phyloP scores from a whole-genome alignment of 768 basidiomycete genomes.

The Termitomyces heimii region DNA sequence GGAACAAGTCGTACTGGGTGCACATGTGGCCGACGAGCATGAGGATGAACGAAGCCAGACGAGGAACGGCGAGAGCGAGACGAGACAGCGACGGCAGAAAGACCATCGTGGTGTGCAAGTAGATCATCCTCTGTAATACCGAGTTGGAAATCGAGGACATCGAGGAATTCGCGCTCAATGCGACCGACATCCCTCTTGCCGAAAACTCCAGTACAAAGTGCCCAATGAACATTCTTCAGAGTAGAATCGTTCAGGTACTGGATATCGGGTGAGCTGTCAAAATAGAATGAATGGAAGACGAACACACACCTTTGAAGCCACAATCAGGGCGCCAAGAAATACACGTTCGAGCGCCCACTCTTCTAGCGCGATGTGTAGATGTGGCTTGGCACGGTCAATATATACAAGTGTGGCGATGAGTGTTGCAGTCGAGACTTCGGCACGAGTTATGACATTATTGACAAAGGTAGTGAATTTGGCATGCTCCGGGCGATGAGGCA shows the following conservation, averaged over 20 bases:
- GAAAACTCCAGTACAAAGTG: conserved; percentile 77
- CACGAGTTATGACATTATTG: conserved; percentile 60
- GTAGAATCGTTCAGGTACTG: conserved; percentile 87
- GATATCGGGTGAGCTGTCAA: conserved; percentile 6
- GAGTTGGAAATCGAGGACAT: conserved; percentile 74
- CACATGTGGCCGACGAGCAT: conserved; percentile 2
- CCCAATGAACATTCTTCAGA: conserved; percentile 89
- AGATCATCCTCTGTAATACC: conserved; percentile 59
- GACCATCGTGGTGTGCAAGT: conserved; percentile 42
- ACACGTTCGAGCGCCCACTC: conserved; percentile 89
- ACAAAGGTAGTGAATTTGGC: conserved; percentile 61
- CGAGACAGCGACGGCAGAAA: conserved; percentile 20
- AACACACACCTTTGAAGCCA: conserved; percentile 69
- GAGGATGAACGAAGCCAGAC: conserved; percentile 14
- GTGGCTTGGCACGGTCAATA: conserved; percentile 70
- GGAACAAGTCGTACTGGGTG: conserved; percentile 23
- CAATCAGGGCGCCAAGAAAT: conserved; percentile 85
- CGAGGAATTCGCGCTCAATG: conserved; percentile 78
- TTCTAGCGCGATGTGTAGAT: conserved; percentile 75
- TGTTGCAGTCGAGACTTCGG: conserved; percentile 67
- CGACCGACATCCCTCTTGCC: conserved; percentile 77
- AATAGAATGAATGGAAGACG: neutral
- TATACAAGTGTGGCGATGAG: conserved; percentile 71
- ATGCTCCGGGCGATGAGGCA: conserved; percentile 44
- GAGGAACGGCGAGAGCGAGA: conserved; percentile 19